phyloP scores from a whole-genome alignment of 2,329 filamentous ascomycete genomes.

The Cercospora citrullina region DNA sequence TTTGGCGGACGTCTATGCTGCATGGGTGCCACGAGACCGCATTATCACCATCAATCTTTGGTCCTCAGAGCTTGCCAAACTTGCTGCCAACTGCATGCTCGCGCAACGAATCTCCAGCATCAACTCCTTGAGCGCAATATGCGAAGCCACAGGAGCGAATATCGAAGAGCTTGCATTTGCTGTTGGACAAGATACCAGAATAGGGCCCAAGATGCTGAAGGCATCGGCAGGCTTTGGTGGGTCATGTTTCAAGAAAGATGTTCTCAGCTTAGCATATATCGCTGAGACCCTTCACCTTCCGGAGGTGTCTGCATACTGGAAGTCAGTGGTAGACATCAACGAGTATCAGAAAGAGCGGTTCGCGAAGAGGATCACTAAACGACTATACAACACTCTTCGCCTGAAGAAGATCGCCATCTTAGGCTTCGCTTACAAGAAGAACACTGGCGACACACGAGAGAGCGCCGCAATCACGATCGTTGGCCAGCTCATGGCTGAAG shows the following conservation, averaged over 20 bases:
- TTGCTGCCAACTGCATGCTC: conserved; percentile 77
- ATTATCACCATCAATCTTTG: conserved; percentile 74
- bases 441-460: conserved; percentile 74
- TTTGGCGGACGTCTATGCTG: conserved; percentile 65
- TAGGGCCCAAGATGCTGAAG: conserved; percentile 72
- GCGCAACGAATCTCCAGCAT: conserved; percentile 79
- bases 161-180: conserved; percentile 70
- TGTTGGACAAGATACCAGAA: conserved; percentile 66
- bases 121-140: conserved; percentile 78
- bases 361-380: conserved; percentile 63
- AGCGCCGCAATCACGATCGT: conserved; percentile 69
- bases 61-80: conserved; percentile 76
- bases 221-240: conserved; percentile 77
- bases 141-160: conserved; percentile 72
- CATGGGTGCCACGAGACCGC: conserved; percentile 66
- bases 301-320: conserved; percentile 76
- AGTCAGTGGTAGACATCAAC: conserved; percentile 72
- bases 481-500: conserved; percentile 64
- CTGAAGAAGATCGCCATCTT: conserved; percentile 71
- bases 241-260: conserved; percentile 80
- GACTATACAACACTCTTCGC: conserved; percentile 66
- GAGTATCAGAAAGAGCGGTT: conserved; percentile 72
- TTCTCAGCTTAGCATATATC: conserved; percentile 71
- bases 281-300: conserved; percentile 67
- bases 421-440: conserved; percentile 78